A percentile compares a stretch with the other conserved stretches of the same genome.
phyloP scores from a whole-genome alignment of 2,329 filamentous ascomycete genomes.

The Aspergillus proliferans region DNA sequence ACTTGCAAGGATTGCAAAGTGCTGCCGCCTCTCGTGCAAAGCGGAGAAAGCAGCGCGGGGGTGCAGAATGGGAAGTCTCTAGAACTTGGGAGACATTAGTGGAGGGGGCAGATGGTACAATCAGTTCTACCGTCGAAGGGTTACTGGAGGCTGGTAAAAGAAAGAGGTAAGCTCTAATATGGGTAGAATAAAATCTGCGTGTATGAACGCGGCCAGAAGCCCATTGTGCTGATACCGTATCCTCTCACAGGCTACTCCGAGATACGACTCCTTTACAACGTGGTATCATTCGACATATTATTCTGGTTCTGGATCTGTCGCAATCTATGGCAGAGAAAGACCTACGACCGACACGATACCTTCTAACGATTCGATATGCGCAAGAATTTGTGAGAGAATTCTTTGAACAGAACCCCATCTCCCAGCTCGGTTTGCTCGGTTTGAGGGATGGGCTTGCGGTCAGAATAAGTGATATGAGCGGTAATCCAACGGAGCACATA shows the following conservation, averaged over 20 bases:
- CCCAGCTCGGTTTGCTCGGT: constrained; percentile 83
- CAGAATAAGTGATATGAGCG: constrained; percentile 79
- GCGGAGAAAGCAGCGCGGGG: constrained; percentile 32
- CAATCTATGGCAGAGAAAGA: constrained; percentile 95
- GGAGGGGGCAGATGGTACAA: constrained; percentile 71
- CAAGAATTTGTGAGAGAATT: constrained; percentile 86
- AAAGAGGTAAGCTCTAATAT: constrained; percentile 47
- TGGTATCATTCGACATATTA: constrained; percentile 93
- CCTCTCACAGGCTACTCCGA: constrained; percentile 61
- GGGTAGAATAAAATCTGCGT: constrained; percentile 1
- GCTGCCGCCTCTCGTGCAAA: constrained; percentile 21
- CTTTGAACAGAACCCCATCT: constrained; percentile 98
- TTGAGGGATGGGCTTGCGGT: constrained; percentile 90
- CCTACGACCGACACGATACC: constrained; percentile 77
- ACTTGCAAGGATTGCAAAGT: constrained; percentile 24
- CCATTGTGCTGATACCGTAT: constrained; percentile 11
- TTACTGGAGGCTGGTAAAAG: constrained; percentile 77
- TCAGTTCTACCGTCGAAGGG: constrained; percentile 65
- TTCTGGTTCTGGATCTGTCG: constrained; percentile 86
- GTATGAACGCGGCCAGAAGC: constrained; percentile 3
- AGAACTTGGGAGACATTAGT: constrained; percentile 62
- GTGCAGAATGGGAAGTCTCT: constrained; percentile 42
- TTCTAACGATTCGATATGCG: constrained; percentile 74
- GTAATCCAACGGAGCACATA: constrained; percentile 85
- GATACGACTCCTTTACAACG: constrained; percentile 94